phyloP scores from a whole-genome alignment of 2,329 filamentous ascomycete species.

The Cadophora sp. region DNA sequence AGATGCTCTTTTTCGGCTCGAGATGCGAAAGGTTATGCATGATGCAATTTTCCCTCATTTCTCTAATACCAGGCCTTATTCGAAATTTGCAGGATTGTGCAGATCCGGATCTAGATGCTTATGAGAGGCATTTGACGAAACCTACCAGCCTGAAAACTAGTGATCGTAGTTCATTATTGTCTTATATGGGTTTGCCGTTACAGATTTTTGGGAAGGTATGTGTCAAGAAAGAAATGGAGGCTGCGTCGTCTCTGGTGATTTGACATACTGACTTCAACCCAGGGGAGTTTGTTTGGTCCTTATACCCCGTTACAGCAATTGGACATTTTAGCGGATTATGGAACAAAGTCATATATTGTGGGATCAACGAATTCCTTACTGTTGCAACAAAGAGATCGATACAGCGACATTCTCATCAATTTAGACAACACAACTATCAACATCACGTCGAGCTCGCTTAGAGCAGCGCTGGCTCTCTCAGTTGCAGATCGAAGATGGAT shows the following conservation, averaged over 20 bases:
- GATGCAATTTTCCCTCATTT: constrained; percentile 97
- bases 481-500: constrained; percentile 94
- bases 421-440: constrained; percentile 88
- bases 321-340: constrained; percentile 89
- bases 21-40: constrained; percentile 95
- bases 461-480: constrained; percentile 77
- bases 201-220: constrained; percentile 90
- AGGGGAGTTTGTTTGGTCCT: constrained; percentile 93
- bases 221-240: neutral
- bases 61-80: constrained; percentile 90
- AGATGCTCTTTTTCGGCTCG: constrained; percentile 99
- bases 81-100: constrained; percentile 93
- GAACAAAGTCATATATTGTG: constrained; percentile 96
- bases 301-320: constrained; percentile 97
- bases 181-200: constrained; percentile 93
- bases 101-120: constrained; percentile 87
- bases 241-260: neutral
- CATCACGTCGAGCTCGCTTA: constrained; percentile 81
- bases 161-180: constrained; percentile 85
- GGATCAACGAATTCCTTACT: constrained; percentile 96
- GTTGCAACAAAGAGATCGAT: constrained; percentile 91
- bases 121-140: constrained; percentile 75
- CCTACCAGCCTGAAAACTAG: constrained; percentile 90
- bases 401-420: constrained; percentile 96
- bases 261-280: constrained; percentile 22